Percentiles rank a stretch among this genome's conserved stretches.
These are phyloP conservation scores for Saccharomyces hybrid DNA, from an alignment of 1,139 yeast genomes.

Conservation along the genomic window DNA sequence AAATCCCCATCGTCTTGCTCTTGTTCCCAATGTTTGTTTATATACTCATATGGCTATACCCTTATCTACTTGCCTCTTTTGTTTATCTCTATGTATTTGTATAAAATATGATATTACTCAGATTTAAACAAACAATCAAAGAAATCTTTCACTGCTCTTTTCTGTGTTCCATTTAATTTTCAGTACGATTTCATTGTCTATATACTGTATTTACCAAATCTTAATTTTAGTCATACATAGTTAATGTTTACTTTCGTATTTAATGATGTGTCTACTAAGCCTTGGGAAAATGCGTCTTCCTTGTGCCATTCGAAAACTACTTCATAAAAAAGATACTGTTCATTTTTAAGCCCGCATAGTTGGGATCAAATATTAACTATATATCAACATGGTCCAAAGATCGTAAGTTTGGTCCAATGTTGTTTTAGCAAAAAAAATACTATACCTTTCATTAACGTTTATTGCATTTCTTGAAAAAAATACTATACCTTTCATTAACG, in stretches of 20 bases:
- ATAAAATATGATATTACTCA: too few species aligned
- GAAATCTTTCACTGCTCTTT: neutral
- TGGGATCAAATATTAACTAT: too few species aligned
- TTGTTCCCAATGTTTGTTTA: too few species aligned
- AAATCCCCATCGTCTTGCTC: too few species aligned
- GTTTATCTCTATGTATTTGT: neutral
- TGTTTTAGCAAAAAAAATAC: too few species aligned
- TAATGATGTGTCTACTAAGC: neutral
- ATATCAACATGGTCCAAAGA: too few species aligned
- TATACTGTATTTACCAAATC: neutral
- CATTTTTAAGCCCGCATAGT: too few species aligned
- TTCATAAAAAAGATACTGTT: too few species aligned
- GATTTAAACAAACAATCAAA: neutral
- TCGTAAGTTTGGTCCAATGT: too few species aligned
- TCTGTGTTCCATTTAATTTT: neutral
- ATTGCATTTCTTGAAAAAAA: too few species aligned
- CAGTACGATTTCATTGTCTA: neutral
- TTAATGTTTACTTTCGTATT: neutral
- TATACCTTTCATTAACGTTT: too few species aligned
- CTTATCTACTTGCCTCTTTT: constrained; percentile 3
- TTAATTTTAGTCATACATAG: neutral
- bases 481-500: too few species aligned
- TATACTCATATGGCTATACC: neutral
- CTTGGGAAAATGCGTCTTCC: neutral
- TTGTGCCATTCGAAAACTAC: neutral